phyloP scores from a whole-genome alignment of 345 rosid genomes.

The Passiflora organensis region DNA sequence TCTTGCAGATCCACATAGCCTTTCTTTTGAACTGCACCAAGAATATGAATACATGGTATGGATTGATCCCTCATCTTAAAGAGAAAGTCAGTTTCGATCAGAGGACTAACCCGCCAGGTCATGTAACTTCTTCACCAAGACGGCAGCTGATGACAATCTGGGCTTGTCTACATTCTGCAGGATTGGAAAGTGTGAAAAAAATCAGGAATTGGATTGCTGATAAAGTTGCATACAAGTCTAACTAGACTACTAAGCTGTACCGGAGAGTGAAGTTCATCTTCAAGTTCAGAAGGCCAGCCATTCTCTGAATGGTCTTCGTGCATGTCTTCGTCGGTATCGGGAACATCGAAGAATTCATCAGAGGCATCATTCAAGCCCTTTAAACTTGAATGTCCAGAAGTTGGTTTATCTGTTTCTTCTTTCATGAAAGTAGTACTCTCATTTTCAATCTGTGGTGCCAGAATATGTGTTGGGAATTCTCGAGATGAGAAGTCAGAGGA shows the following conservation, averaged over 20 bases:
- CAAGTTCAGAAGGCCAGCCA: slow-evolving; percentile 44
- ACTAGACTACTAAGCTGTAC: no score
- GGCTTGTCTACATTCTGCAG: slow-evolving; percentile 32
- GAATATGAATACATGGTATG: background rate
- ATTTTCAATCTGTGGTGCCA: slow-evolving; percentile 19
- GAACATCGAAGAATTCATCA: slow-evolving; percentile 94
- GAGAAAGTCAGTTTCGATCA: background rate
- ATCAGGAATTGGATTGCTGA: background rate
- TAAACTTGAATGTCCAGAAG: slow-evolving; percentile 39
- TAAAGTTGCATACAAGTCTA: no score
- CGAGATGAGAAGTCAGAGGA: slow-evolving; percentile 37
- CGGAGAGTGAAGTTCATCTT: slow-evolving; percentile 30
- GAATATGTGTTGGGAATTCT: slow-evolving; percentile 27
- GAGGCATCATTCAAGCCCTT: slow-evolving; percentile 52
- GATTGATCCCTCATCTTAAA: slow-evolving; percentile 7
- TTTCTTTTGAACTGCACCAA: slow-evolving; percentile 62
- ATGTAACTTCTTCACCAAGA: slow-evolving; percentile 68
- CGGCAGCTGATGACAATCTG: slow-evolving; percentile 56
- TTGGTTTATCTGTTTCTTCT: slow-evolving; percentile 41
- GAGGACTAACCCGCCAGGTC: slow-evolving; percentile 54
- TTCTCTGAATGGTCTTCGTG: slow-evolving; percentile 45
- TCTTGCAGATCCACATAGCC: slow-evolving; percentile 70
- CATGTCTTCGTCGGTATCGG: slow-evolving; percentile 39
- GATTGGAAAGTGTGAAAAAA: slow-evolving; percentile 11
- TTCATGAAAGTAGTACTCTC: slow-evolving; percentile 14